A percentile compares a stretch with the other conserved stretches of the same genome.
These are phyloP conservation scores for Aspergillus versicolor DNA, from an alignment of 2,329 filamentous ascomycete genomes.

Conservation along the genomic window DNA sequence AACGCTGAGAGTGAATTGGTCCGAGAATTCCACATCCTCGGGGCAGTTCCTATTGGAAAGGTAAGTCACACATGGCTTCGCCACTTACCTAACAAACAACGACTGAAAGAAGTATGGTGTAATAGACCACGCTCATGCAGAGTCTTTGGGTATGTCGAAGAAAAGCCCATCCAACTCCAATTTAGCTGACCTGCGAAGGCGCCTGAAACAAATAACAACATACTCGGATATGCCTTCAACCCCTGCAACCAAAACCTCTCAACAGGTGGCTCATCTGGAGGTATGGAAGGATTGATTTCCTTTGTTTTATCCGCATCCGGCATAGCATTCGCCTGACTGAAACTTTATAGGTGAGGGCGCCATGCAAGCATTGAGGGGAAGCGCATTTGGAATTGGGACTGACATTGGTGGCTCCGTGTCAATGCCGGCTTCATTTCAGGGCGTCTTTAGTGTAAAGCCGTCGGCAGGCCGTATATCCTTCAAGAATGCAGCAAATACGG, in stretches of 20 bases:
- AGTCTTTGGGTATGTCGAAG: slow-evolving; percentile 9
- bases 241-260: slow-evolving; percentile 10
- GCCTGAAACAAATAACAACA: slow-evolving; percentile 12
- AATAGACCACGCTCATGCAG: slow-evolving; percentile 10
- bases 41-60: slow-evolving; percentile 11
- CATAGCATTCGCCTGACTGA: neutral
- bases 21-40: slow-evolving; percentile 7
- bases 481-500: slow-evolving; percentile 10
- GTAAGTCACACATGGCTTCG: slow-evolving; percentile 2
- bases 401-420: slow-evolving; percentile 12
- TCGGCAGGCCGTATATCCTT: slow-evolving; percentile 10
- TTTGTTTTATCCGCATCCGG: neutral
- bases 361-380: slow-evolving; percentile 12
- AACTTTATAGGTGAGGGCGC: slow-evolving; percentile 7
- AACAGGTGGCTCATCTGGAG: slow-evolving; percentile 10
- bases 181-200: slow-evolving; percentile 3
- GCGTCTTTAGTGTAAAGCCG: slow-evolving; percentile 9
- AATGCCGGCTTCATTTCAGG: slow-evolving; percentile 10
- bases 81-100: neutral
- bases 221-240: slow-evolving; percentile 11
- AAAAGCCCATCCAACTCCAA: neutral
- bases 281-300: neutral
- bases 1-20: slow-evolving; percentile 7
- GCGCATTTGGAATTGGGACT: slow-evolving; percentile 11
- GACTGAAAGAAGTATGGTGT: slow-evolving; percentile 5